Conservation (phyloP, 305 asterid genomes). For the Fraxinus ornus region DNA sequence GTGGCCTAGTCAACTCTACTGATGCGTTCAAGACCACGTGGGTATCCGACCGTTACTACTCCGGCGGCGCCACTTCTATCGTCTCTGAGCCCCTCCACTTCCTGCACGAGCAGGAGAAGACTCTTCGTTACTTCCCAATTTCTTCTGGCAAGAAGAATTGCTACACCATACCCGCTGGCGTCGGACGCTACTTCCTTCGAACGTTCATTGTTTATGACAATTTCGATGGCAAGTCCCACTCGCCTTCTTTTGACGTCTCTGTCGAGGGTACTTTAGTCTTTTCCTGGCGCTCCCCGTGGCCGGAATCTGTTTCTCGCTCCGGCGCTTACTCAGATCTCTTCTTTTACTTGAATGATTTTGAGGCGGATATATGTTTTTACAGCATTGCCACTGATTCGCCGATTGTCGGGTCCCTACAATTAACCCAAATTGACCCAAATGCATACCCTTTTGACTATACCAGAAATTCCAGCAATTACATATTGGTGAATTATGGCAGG, state of each 20-base stretch:
- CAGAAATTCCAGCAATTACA: slow-evolving; percentile 41
- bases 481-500: slow-evolving; percentile 87
- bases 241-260: slow-evolving; percentile 94
- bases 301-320: slow-evolving; percentile 53
- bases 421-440: slow-evolving; percentile 51
- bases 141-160: slow-evolving; percentile 85
- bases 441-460: slow-evolving; percentile 44
- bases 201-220: slow-evolving; percentile 86
- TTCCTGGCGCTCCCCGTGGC: slow-evolving; percentile 93
- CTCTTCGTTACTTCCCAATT: slow-evolving; percentile 78
- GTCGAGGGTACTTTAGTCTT: slow-evolving; percentile 81
- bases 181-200: slow-evolving; percentile 59
- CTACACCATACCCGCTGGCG: slow-evolving; percentile 55
- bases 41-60: slow-evolving; percentile 80
- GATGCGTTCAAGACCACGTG: slow-evolving; percentile 67
- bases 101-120: slow-evolving; percentile 70
- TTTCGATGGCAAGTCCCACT: slow-evolving; percentile 71
- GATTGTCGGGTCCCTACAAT: slow-evolving; percentile 65
- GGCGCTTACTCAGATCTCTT: slow-evolving; percentile 96
- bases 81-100: slow-evolving; percentile 89
- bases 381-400: slow-evolving; percentile 97
- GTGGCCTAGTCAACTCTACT: slow-evolving; percentile 58
- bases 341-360: slow-evolving; percentile 48
- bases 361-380: slow-evolving; percentile 75
- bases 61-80: slow-evolving; percentile 69